These are phyloP conservation scores for Ascomycota sp. DNA, from an alignment of 2,329 filamentous ascomycete species.

Conservation along the genomic window DNA sequence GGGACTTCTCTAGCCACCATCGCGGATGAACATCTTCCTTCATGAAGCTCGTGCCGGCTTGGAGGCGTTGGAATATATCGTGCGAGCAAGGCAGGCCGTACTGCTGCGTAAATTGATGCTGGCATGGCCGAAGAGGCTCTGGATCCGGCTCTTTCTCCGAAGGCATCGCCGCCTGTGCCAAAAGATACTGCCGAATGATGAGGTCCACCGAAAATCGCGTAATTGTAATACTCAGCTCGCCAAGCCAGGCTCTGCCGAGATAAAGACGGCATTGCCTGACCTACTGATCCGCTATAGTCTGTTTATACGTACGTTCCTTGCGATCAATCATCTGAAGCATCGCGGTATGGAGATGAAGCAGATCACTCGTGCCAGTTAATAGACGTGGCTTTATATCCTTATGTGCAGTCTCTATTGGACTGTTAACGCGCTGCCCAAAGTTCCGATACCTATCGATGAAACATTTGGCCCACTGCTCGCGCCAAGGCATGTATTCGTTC, in stretches of 20 bases:
- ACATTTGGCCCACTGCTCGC: neutral
- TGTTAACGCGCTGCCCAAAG: neutral
- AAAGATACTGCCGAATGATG: too few species aligned
- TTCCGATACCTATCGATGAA: neutral
- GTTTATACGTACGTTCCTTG: neutral
- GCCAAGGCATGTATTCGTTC: neutral
- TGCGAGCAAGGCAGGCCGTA: too few species aligned
- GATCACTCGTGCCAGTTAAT: neutral
- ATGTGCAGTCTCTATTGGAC: neutral
- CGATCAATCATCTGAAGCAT: neutral
- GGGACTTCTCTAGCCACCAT: too few species aligned
- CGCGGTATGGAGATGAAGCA: neutral
- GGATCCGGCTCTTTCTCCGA: too few species aligned
- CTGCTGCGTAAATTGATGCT: too few species aligned
- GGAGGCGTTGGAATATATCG: too few species aligned
- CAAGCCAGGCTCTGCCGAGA: neutral
- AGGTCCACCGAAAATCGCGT: too few species aligned
- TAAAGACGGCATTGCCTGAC: neutral
- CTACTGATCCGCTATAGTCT: neutral
- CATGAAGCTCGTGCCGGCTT: too few species aligned
- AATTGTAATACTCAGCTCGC: neutral
- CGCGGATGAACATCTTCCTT: too few species aligned
- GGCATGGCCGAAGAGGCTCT: too few species aligned
- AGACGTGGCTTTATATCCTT: neutral
- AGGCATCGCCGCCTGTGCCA: too few species aligned